Evolutionary conservation across 176 grass and related monocot species (phyloP).

Genomic region (Zea luxurians): DNA sequence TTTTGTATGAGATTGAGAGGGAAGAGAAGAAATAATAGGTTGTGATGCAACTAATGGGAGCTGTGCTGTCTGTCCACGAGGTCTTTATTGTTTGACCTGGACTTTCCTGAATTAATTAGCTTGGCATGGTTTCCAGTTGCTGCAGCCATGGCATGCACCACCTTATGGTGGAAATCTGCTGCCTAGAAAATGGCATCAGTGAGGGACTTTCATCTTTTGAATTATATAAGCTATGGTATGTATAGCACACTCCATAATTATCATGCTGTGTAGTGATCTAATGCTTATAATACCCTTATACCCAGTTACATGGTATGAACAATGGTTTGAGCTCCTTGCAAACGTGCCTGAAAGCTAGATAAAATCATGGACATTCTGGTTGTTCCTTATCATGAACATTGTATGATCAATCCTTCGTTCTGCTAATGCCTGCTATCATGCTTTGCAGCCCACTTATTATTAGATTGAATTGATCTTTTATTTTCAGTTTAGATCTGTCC

Average conservation of each 20-base stretch:
- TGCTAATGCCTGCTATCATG: background rate
- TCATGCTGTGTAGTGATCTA: background rate
- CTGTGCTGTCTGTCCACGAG: background rate
- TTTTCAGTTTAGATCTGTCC: slow-evolving; percentile 24
- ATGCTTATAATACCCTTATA: background rate
- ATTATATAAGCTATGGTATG: slow-evolving; percentile 16
- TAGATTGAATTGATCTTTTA: background rate
- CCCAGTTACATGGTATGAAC: slow-evolving; percentile 23
- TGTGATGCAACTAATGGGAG: background rate
- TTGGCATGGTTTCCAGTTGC: background rate
- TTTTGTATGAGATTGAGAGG: background rate
- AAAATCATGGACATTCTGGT: background rate
- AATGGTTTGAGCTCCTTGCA: background rate
- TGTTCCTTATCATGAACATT: background rate
- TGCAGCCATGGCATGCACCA: background rate
- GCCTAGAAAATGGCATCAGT: slow-evolving; percentile 2
- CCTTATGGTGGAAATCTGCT: background rate
- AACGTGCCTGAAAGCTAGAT: slow-evolving; percentile 9
- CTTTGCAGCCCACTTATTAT: background rate
- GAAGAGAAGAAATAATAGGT: background rate
- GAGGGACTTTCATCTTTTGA: background rate
- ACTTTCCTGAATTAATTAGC: background rate
- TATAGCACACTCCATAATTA: background rate
- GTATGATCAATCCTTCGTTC: background rate
- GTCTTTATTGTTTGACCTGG: slow-evolving; percentile 3